Evolutionary conservation across 441 rosid genomes (phyloP).

Genomic region (Mallotus repandus): DNA sequence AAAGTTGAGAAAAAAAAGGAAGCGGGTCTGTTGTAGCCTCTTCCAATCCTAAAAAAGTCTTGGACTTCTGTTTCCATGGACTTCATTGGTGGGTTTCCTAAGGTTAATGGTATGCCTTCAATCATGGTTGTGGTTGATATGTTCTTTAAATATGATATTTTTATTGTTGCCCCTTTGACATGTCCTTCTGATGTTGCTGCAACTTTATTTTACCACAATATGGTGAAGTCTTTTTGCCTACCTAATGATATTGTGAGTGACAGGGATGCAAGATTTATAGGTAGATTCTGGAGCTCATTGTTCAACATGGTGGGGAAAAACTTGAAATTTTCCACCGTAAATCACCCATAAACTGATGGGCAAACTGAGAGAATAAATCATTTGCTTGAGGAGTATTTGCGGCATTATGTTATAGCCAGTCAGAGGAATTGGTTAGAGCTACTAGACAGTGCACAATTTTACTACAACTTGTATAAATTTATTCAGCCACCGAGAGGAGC

Average conservation of each 20-base stretch:
- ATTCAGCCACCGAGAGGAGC: too few species aligned
- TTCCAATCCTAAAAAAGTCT: not conserved
- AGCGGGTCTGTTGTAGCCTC: not conserved
- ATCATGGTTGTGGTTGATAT: not conserved
- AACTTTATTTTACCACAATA: too few species aligned
- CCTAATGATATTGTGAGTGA: too few species aligned
- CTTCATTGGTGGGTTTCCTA: not conserved
- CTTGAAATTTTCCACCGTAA: not conserved
- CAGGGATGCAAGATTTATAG: too few species aligned
- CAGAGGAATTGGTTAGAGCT: too few species aligned
- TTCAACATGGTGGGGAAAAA: not conserved
- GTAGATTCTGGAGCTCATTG: rapidly evolving
- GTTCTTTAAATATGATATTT: not conserved
- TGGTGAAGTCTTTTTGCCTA: too few species aligned
- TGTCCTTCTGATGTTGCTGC: not conserved
- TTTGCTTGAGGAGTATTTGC: too few species aligned
- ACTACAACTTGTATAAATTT: too few species aligned
- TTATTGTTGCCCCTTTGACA: not conserved
- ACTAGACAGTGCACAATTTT: too few species aligned
- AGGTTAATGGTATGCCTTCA: too few species aligned
- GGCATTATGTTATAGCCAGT: too few species aligned
- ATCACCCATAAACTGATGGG: not conserved
- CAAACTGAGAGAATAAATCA: too few species aligned
- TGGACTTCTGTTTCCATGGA: conserved; percentile 3
- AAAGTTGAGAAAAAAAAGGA: not conserved